A percentile compares a stretch with the other conserved stretches of the same genome.
These are phyloP conservation scores for Cryptococcus amylolentus DNA, from an alignment of 1,284 basidiomycete genomes.

Conservation along the genomic window DNA sequence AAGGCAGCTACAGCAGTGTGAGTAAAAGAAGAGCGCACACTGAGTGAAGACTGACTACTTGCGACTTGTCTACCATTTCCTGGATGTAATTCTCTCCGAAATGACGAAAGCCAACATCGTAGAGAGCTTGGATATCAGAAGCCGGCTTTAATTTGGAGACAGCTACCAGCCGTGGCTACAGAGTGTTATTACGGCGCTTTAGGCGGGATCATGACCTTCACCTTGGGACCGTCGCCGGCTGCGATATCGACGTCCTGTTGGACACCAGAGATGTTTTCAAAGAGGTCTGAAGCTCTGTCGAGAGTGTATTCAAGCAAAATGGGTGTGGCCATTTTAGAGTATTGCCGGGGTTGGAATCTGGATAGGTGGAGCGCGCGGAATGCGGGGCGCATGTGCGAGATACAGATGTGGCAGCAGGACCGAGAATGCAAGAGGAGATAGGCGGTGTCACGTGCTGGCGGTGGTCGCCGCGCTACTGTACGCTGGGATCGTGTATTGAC, in stretches of 20 bases:
- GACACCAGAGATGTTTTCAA: conserved; percentile 48
- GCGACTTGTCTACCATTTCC: conserved; percentile 86
- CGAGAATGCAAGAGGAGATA: no score
- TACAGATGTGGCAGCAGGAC: no score
- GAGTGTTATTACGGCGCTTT: not conserved
- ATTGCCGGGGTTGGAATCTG: not conserved
- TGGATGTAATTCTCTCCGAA: conserved; percentile 99
- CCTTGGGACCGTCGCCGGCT: conserved; percentile 9
- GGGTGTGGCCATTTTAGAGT: conserved; percentile 6
- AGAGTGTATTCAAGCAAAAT: conserved; percentile 33
- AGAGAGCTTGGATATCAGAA: conserved; percentile 78
- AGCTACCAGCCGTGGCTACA: conserved; percentile 64
- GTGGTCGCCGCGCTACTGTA: no score
- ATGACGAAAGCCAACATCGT: conserved; percentile 73
- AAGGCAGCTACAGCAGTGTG: conserved; percentile 60
- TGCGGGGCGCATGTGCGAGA: no score
- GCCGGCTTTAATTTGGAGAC: conserved; percentile 94
- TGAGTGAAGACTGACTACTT: conserved; percentile 45
- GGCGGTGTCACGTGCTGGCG: no score
- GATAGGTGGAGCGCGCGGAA: not conserved
- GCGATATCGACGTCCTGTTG: conserved; percentile 40
- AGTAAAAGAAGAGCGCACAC: not conserved
- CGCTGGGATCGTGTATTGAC: no score
- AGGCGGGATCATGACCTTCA: not conserved
- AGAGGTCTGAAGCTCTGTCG: conserved; percentile 48